These are phyloP conservation scores for Aureobasidium uvarum DNA, from an alignment of 2,329 filamentous ascomycete species.

Conservation along the genomic window DNA sequence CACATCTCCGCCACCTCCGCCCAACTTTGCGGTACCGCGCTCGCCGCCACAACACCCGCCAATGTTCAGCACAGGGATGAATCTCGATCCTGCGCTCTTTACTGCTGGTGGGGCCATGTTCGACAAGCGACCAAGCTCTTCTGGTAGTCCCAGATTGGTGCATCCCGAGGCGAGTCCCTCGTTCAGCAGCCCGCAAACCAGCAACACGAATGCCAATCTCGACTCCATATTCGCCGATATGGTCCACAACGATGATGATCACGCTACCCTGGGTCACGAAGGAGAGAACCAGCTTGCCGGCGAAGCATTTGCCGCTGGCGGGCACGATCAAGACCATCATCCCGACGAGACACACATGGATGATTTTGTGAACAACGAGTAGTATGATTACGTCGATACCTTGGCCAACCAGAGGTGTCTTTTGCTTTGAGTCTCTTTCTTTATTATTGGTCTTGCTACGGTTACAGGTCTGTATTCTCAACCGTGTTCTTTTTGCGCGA, in stretches of 20 bases:
- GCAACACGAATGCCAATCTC: constrained; percentile 32
- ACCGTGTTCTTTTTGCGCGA: background rate
- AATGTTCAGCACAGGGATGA: constrained; percentile 23
- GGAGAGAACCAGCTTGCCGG: constrained; percentile 19
- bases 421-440: background rate
- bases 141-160: constrained; percentile 21
- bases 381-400: background rate
- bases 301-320: constrained; percentile 24
- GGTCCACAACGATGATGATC: constrained; percentile 36
- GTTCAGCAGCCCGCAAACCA: constrained; percentile 36
- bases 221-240: constrained; percentile 41
- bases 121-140: constrained; percentile 37
- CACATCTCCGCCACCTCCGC: constrained; percentile 27
- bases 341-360: constrained; percentile 20
- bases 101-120: constrained; percentile 33
- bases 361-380: constrained; percentile 25
- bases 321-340: constrained; percentile 19
- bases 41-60: constrained; percentile 23
- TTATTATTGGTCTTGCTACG: background rate
- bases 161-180: background rate
- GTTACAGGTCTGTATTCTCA: background rate
- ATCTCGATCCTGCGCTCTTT: constrained; percentile 29
- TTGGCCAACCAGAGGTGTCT: background rate
- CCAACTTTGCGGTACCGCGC: constrained; percentile 15
- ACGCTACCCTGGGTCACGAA: constrained; percentile 18